Evolutionary conservation across 2,329 filamentous ascomycete species (phyloP), one percentile per base, ranked within the genome.

Genomic region (Colletotrichum ledebouriae): DNA sequence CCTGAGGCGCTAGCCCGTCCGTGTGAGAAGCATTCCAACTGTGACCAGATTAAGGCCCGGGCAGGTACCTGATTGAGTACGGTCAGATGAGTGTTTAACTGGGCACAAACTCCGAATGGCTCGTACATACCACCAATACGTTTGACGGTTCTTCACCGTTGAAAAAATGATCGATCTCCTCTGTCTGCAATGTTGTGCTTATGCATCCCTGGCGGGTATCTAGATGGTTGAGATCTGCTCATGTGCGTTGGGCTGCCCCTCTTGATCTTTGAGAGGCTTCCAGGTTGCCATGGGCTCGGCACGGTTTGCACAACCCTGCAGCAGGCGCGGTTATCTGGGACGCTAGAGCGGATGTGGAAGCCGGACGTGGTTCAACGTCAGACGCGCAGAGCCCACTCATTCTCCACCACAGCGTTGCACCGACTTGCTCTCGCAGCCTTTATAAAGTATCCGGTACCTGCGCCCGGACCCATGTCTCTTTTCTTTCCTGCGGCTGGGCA

Each of bases 301-400:
- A 52, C 44, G 61, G 50, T 44, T 67, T 67, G 63, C 63, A 63
- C 59, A 63, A 52, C 59, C 64, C 47, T 63, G 64, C 52, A 52
- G 59, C 46, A 37, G 59, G 29, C 64, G 64, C 59, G 64, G 59
- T 67, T 63, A 63, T 67, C 59, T 63, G 64, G 59, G 52, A 63
- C 64, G 44, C 64, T 67, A 67, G 52, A 50, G 34, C 64, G 44
- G 15, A 67, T 39, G 52, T 52, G 64, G 59, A 63, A 67, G 64
- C 46, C 52, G 37, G 64, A 46, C 37, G 42, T 67, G 59, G 64
- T 63, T 53, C 50, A 67, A 67, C 59, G 63, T 63, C 64, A 67
- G 64, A 67, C 59, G 64, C 64, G 52, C 52, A 67, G 52, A 52
- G 22, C 11, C 64, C 64, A 46, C 29, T 17, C 3, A 15, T 4